Evolutionary conservation across 1,139 yeast genomes (phyloP).

Genomic region (Candida albicans): DNA sequence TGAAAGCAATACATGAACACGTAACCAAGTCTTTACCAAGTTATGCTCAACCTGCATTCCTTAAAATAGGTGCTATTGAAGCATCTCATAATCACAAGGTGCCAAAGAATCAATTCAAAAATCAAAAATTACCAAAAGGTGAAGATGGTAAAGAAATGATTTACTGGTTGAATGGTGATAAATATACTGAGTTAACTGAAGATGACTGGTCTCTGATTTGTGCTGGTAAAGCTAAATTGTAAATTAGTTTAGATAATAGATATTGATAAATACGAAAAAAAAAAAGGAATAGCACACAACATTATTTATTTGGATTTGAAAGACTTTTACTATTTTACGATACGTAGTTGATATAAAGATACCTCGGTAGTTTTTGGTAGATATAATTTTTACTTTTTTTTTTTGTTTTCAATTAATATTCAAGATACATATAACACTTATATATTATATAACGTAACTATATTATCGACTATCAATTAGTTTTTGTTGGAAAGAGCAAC

Average conservation of each 20-base stretch:
- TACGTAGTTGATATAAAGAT: too few species aligned
- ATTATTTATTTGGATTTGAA: not conserved
- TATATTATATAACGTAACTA: conserved; percentile 1
- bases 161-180: conserved; percentile 65
- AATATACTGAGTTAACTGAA: conserved; percentile 58
- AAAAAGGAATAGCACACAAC: too few species aligned
- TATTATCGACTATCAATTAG: conserved; percentile 2
- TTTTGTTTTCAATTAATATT: not conserved
- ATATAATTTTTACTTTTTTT: too few species aligned
- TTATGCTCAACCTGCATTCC: conserved; percentile 84
- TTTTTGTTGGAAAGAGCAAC: conserved; percentile 75
- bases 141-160: conserved; percentile 58
- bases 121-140: conserved; percentile 76
- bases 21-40: conserved; percentile 62
- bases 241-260: conserved; percentile 4
- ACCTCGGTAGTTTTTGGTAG: too few species aligned
- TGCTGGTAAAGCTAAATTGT: conserved; percentile 42
- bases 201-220: conserved; percentile 58
- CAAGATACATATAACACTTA: not conserved
- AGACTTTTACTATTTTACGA: too few species aligned
- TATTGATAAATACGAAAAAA: not conserved
- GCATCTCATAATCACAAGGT: conserved; percentile 85
- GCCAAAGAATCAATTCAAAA: conserved; percentile 72
- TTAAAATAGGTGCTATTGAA: conserved; percentile 64
- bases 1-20: conserved; percentile 33